A percentile compares a stretch with the other conserved stretches of the same genome.
Conservation (phyloP, 768 basidiomycete genomes). For the Rhodotorula babjevae region DNA sequence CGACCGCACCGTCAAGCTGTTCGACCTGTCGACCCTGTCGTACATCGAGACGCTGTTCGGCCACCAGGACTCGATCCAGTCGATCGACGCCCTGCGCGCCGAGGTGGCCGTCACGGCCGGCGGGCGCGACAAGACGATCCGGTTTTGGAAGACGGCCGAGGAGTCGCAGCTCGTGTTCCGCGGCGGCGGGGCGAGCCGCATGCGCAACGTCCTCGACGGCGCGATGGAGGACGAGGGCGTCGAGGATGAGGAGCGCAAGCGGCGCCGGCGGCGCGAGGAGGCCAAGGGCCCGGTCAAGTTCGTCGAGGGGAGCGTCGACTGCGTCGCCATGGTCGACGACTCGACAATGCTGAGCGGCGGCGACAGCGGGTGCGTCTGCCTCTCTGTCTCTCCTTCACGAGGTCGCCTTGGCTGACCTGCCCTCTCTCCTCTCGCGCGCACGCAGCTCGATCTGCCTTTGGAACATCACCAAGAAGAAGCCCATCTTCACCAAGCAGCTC, state of each 20-base stretch:
- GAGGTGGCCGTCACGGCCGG: slow-evolving; percentile 85
- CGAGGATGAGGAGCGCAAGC: slow-evolving; percentile 53
- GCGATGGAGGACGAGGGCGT: slow-evolving; percentile 49
- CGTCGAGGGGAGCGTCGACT: slow-evolving; percentile 86
- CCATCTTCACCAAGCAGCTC: slow-evolving; percentile 74
- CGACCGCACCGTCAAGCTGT: slow-evolving; percentile 85
- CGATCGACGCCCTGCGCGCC: slow-evolving; percentile 71
- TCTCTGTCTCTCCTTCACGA: neutral
- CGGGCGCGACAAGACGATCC: slow-evolving; percentile 79
- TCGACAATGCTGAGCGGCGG: slow-evolving; percentile 86
- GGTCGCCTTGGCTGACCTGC: neutral
- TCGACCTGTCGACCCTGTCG: slow-evolving; percentile 65
- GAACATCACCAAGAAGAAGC: slow-evolving; percentile 90
- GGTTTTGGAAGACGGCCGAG: slow-evolving; percentile 95
- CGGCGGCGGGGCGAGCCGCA: slow-evolving; percentile 79
- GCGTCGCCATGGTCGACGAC: slow-evolving; percentile 92
- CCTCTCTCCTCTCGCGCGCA: neutral
- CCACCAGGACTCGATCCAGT: slow-evolving; percentile 81
- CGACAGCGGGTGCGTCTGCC: slow-evolving; percentile 75
- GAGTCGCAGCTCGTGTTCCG: slow-evolving; percentile 93
- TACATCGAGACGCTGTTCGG: slow-evolving; percentile 96
- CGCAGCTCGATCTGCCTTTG: slow-evolving; percentile 83
- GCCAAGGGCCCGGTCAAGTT: slow-evolving; percentile 51
- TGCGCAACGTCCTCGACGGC: slow-evolving; percentile 76
- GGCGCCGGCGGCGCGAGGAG: slow-evolving; percentile 53